phyloP scores from a whole-genome alignment of 192 early-diverging fungal genomes.

The Umbelopsis vinacea region DNA sequence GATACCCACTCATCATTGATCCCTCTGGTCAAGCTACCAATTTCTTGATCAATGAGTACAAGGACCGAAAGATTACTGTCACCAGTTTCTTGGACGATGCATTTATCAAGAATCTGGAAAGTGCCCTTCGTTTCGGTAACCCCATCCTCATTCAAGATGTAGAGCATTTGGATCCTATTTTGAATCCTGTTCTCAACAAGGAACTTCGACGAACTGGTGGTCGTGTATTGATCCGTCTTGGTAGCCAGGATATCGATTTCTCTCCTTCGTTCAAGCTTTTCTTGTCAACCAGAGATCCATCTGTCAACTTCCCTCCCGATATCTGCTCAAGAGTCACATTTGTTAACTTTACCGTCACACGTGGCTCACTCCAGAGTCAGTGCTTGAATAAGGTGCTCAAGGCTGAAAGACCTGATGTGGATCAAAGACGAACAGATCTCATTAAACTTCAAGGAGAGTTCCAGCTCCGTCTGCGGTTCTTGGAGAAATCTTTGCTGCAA shows the following conservation, averaged over 20 bases:
- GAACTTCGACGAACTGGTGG: slow-evolving; percentile 96
- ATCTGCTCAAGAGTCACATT: slow-evolving; percentile 97
- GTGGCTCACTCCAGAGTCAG: slow-evolving; percentile 94
- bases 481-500: slow-evolving; percentile 93
- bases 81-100: slow-evolving; percentile 98
- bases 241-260: slow-evolving; percentile 98
- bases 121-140: slow-evolving; percentile 97
- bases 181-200: slow-evolving; percentile 97
- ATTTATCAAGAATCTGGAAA: slow-evolving; percentile 97
- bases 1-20: slow-evolving; percentile 98
- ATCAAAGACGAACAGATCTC: slow-evolving; percentile 88
- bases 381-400: slow-evolving; percentile 96
- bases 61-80: slow-evolving; percentile 84
- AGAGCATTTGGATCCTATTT: slow-evolving; percentile 95
- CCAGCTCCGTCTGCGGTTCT: slow-evolving; percentile 86
- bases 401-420: slow-evolving; percentile 94
- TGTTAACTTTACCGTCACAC: slow-evolving; percentile 99
- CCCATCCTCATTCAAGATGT: slow-evolving; percentile 97
- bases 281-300: slow-evolving; percentile 93
- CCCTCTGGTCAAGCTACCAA: slow-evolving; percentile 92
- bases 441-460: slow-evolving; percentile 97
- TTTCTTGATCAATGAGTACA: slow-evolving; percentile 87
- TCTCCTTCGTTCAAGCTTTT: slow-evolving; percentile 96
- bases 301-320: slow-evolving; percentile 93
- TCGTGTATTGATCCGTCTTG: slow-evolving; percentile 93